Evolutionary conservation across 2,329 filamentous ascomycete genomes (phyloP), one percentile per base, ranked within the genome.

Genomic region (Ophiocordyceps camponoti-rufipedis): DNA sequence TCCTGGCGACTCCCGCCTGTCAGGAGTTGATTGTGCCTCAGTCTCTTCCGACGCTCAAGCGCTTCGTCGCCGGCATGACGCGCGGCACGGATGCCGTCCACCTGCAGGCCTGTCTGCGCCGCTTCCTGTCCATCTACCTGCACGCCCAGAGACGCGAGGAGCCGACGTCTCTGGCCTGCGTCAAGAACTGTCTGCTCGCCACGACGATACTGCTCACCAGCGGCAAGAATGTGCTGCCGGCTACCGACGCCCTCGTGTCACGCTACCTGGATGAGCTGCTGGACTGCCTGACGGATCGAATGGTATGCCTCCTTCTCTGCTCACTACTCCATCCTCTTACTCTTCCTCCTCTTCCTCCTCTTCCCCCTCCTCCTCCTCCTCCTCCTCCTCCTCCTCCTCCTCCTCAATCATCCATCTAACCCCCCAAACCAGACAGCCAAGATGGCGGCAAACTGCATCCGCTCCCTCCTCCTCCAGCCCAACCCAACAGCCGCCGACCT

Each of bases 141-240:
- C 70, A 83, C 51, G 81, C 80, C 0, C 84, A 88, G 61, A 84
- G 80, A 58, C 74, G 84, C 39, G 83, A 88, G 55, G 63, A 61
- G 9, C 79, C 88, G 18, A 79, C 82, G 5, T 86, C 87, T 3
- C 69, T 98, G 23, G 70, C 82, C 1, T 94, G 87, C 59, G 89
- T 95, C 56, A 95, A 93, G 68, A 98, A 96, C 56, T 84, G 82
- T 5, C 74, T 98, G 5, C 70, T 98, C 43, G 85, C 87, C 1
- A 81, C 82, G 42, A 94, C 91, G 0, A 83, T 98, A 48, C 72
- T 98, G 9, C 79, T 98, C 48, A 94, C 86, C 9, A 81, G 81
- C 39, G 83, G 85, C 7, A 73, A 78, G 48, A 83, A 83, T 51
- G 72, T 80, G 41, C 73, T 96, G 46, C 75, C 79, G 1, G 74